Conservation (phyloP, 1,139 yeast genomes). For the Yamadazyma spencermartinsiae region DNA sequence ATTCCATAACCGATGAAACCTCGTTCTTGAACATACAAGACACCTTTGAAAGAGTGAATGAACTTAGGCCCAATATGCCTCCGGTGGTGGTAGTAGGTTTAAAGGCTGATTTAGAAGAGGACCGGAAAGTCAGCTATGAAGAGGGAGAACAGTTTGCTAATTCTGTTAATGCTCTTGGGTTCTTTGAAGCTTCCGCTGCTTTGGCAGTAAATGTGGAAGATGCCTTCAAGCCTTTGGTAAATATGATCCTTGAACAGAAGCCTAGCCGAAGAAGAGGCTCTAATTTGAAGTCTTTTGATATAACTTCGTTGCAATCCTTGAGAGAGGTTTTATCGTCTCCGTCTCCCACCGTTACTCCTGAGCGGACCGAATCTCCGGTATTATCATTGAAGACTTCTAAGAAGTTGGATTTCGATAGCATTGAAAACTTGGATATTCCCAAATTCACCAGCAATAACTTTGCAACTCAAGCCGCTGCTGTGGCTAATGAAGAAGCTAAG, state of each 20-base stretch:
- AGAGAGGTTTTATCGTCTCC: constrained; percentile 8
- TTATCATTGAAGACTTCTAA: not conserved
- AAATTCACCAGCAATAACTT: constrained; percentile 9
- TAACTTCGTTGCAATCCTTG: constrained; percentile 11
- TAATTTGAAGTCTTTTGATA: constrained; percentile 4
- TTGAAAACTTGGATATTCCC: constrained; percentile 10
- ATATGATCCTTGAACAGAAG: constrained; percentile 8
- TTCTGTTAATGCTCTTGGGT: constrained; percentile 27
- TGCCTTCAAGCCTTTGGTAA: constrained; percentile 30
- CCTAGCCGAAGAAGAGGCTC: constrained; percentile 5
- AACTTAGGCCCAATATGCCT: constrained; percentile 23
- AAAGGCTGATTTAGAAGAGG: constrained; percentile 28
- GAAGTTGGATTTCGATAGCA: constrained; percentile 7
- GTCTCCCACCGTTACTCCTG: constrained; percentile 1
- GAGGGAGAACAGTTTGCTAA: constrained; percentile 32
- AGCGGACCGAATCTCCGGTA: not conserved
- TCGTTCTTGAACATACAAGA: constrained; percentile 34
- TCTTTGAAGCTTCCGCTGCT: constrained; percentile 32
- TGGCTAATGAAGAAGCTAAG: not conserved
- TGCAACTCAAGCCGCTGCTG: constrained; percentile 1
- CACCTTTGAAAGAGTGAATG: constrained; percentile 20
- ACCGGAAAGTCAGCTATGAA: constrained; percentile 27
- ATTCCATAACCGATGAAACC: constrained; percentile 27
- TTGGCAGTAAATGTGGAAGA: constrained; percentile 24
- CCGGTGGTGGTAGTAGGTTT: constrained; percentile 35